Evolutionary conservation across 1,284 basidiomycete species (phyloP).

Genomic region (Rhizoctonia solani): DNA sequence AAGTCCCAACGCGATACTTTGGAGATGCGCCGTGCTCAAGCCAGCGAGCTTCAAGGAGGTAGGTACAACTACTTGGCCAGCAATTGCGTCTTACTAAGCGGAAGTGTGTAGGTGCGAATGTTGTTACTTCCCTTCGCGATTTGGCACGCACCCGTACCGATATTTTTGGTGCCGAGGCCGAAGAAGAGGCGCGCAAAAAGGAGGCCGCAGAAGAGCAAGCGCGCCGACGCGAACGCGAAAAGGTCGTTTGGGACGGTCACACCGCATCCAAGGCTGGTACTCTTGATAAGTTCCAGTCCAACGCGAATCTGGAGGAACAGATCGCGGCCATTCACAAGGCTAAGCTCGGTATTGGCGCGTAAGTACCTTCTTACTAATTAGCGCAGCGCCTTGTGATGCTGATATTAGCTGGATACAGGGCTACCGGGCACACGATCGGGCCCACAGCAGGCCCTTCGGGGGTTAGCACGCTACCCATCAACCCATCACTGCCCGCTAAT

Average conservation of each 20-base stretch:
- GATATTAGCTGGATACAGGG: conserved; percentile 49
- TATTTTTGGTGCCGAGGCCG: conserved; percentile 87
- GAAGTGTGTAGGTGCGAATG: conserved; percentile 66
- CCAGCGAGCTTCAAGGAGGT: conserved; percentile 81
- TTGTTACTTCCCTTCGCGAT: conserved; percentile 87
- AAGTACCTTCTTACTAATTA: conserved; percentile 45
- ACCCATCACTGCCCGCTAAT: conserved; percentile 28
- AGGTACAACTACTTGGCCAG: background rate
- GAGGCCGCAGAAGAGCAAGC: conserved; percentile 84
- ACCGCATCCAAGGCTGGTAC: conserved; percentile 87
- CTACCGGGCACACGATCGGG: conserved; percentile 80
- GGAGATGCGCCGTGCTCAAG: conserved; percentile 87
- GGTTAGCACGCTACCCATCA: conserved; percentile 30
- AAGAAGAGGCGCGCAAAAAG: conserved; percentile 82
- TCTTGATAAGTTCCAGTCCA: conserved; percentile 85
- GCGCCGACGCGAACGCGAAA: conserved; percentile 81
- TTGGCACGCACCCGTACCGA: conserved; percentile 91
- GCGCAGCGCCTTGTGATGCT: conserved; percentile 9
- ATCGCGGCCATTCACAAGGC: conserved; percentile 91
- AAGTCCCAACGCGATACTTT: conserved; percentile 88
- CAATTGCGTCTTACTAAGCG: background rate
- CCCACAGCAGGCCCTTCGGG: conserved; percentile 64
- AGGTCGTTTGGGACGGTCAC: conserved; percentile 95
- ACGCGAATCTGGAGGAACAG: conserved; percentile 92
- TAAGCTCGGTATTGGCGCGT: conserved; percentile 78